These are phyloP conservation scores for Dimocarpus longan DNA, from an alignment of 345 rosid genomes.

Conservation along the genomic window DNA sequence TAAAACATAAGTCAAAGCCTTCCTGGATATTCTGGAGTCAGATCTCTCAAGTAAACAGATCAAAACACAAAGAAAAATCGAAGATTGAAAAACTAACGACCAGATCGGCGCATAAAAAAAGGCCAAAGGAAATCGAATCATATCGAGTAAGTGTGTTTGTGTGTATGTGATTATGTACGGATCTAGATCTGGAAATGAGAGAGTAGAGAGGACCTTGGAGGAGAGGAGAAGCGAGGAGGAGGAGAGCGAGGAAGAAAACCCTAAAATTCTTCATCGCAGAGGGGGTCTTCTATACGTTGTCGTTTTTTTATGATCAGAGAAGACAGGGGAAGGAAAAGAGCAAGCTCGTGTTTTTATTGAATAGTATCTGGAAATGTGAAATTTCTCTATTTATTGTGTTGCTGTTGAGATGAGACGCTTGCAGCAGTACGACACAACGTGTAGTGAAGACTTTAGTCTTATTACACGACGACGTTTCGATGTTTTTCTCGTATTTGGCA, in stretches of 20 bases:
- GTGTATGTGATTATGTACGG: neutral
- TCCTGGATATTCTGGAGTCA: neutral
- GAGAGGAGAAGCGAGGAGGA: slow-evolving; percentile 71
- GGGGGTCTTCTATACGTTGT: neutral
- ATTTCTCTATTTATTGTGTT: neutral
- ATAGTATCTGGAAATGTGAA: neutral
- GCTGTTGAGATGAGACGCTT: neutral
- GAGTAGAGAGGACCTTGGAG: slow-evolving; percentile 58
- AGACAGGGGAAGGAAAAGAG: neutral
- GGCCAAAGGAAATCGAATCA: neutral
- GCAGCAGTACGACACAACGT: neutral
- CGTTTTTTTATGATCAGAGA: neutral
- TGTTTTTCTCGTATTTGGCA: too few species aligned
- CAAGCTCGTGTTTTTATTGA: too few species aligned
- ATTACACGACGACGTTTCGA: too few species aligned
- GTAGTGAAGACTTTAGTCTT: neutral
- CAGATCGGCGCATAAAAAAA: neutral
- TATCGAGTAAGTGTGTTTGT: neutral
- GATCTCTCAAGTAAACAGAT: slow-evolving; percentile 22
- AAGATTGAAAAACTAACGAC: neutral
- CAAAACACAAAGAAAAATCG: neutral
- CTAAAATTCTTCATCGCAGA: slow-evolving; percentile 47
- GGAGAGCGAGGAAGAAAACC: slow-evolving; percentile 65
- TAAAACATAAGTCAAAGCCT: neutral
- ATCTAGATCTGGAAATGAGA: slow-evolving; percentile 54